Base-by-base conservation (phyloP, 495 filamentous ascomycete species). In the Aspergillus sclerotioniger region DNA sequence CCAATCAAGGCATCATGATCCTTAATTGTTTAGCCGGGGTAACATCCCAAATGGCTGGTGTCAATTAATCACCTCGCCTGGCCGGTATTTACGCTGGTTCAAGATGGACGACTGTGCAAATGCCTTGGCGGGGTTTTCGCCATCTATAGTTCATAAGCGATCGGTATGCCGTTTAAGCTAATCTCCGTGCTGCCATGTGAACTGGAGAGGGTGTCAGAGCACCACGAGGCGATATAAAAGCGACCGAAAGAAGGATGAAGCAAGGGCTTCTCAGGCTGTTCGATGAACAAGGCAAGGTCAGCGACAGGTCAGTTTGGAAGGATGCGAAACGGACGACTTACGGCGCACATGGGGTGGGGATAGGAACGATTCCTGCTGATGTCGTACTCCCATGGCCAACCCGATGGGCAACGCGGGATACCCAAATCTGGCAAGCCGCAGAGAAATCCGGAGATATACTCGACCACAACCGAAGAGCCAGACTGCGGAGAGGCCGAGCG, bases 401-500 rank as follows among this genome's bases (percentile, higher is more conserved):
- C 9, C 37, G 37, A 25, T 25, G 25, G 25, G 5, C 25, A 25
- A 25, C 2, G 25, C 28, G 25, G 47, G 47, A 16, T 50, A 6
- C n/a, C 47, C 47, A 8, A 32, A 50, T 28, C 3, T 17, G 28
- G 47, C 31, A 50, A 50, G 2, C 47, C 47, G 47, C 37, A 32
- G 47, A 28, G 6, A 32, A 50, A 28, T 4, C 47, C 17, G 47
- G 47, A 32, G 13, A 32, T 25, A 16, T 13, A 15, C 28, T 50
- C 47, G 47, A 28, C 47, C 47, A 28, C 47, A 50, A 50, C 47
- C 47, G 47, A 50, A 29, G 28, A 13, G 20, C 29, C 25, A 20
- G 51, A 55, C 45, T 55, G 53, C 28, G 43, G 44, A 32, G 43
- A 48, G 8, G 21, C 37, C 37, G 37, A 41, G 37, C 12, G 37